Conservation (phyloP, 1,139 yeast species). For the Suhomyces wounanorum region DNA sequence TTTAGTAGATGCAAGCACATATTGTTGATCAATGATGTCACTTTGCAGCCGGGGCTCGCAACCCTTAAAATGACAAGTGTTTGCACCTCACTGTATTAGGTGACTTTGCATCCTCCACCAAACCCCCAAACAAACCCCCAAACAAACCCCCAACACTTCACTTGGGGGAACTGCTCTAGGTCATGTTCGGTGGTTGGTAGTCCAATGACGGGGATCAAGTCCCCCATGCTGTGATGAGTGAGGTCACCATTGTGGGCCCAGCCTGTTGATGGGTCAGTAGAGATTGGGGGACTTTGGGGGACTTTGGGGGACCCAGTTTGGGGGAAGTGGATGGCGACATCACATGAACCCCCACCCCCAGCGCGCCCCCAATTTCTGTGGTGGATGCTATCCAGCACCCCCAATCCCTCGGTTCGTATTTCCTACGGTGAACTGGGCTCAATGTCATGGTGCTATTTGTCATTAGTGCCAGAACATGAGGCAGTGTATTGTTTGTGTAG, state of each 20-base stretch:
- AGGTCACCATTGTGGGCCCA: too few species aligned
- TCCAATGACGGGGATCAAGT: too few species aligned
- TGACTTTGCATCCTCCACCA: not conserved
- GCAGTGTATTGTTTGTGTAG: not conserved
- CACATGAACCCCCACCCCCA: not conserved
- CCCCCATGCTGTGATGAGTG: too few species aligned
- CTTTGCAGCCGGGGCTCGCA: not conserved
- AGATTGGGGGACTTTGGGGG: too few species aligned
- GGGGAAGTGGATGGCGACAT: not conserved
- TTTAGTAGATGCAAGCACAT: too few species aligned
- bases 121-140: too few species aligned
- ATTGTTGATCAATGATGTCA: not conserved
- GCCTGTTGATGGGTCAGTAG: too few species aligned
- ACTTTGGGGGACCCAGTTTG: too few species aligned
- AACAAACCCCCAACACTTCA: too few species aligned
- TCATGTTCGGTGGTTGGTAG: too few species aligned
- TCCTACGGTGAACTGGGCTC: not conserved
- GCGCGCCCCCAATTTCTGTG: not conserved
- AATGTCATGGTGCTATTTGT: not conserved
- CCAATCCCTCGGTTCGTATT: not conserved
- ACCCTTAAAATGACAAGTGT: not conserved
- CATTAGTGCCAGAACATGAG: not conserved
- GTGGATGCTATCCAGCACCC: not conserved
- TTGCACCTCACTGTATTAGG: not conserved
- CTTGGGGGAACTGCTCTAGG: too few species aligned